Percentiles rank a stretch among this genome's conserved stretches.
Evolutionary conservation across 495 filamentous ascomycete species (phyloP).

Genomic region (Penicillium diatomitis): DNA sequence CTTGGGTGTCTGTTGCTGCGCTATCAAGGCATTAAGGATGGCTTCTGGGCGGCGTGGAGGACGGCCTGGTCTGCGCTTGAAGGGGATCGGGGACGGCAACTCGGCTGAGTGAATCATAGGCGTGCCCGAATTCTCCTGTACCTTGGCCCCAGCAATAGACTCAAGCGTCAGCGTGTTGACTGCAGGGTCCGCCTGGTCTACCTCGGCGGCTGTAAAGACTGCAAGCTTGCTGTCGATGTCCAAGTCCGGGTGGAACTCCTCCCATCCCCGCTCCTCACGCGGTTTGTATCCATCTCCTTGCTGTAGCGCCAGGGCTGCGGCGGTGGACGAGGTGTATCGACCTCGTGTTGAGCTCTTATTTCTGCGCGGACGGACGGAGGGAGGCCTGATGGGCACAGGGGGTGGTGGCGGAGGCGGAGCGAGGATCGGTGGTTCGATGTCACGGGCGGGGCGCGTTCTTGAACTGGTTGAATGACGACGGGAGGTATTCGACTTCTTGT

Average conservation of each 20-base stretch:
- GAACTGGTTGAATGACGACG: conserved; percentile 20
- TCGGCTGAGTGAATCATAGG: conserved; percentile 12
- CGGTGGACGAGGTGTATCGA: conserved; percentile 70
- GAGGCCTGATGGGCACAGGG: conserved; percentile 32
- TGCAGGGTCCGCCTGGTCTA: conserved; percentile 54
- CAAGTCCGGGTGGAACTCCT: conserved; percentile 92
- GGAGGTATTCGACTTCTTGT: conserved; percentile 8
- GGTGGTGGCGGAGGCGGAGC: conserved; percentile 28
- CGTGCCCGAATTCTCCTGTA: conserved; percentile 9
- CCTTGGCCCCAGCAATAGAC: conserved; percentile 17
- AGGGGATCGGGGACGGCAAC: conserved; percentile 25
- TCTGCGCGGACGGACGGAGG: conserved; percentile 41
- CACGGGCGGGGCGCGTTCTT: conserved; percentile 20
- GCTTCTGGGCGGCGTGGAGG: conserved; percentile 52
- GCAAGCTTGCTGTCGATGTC: conserved; percentile 74
- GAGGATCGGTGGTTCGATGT: conserved; percentile 16
- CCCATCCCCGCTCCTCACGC: conserved; percentile 90
- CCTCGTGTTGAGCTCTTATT: conserved; percentile 41
- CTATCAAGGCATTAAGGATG: conserved; percentile 50
- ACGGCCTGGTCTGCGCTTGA: conserved; percentile 54
- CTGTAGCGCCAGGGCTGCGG: conserved; percentile 72
- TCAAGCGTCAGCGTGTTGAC: conserved; percentile 20
- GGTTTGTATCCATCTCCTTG: conserved; percentile 95
- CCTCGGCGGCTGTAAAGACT: conserved; percentile 72
- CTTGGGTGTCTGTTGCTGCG: conserved; percentile 50